Conservation (phyloP, 768 basidiomycete genomes). For the Lactarius hatsudake region DNA sequence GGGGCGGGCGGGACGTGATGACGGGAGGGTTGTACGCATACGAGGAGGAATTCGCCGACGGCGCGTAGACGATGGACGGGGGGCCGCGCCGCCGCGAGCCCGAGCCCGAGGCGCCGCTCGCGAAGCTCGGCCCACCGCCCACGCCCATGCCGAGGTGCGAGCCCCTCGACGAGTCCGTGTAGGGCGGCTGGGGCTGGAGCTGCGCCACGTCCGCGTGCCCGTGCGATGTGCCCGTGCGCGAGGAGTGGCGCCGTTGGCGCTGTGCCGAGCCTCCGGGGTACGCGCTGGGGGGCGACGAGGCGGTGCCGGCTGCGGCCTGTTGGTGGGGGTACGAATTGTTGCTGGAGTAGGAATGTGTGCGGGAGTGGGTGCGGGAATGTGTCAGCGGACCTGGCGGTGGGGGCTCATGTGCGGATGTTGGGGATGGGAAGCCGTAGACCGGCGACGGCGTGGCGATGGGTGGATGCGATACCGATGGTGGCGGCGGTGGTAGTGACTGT, state of each 20-base stretch:
- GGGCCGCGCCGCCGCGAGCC: conserved; percentile 14
- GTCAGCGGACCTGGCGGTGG: conserved; percentile 11
- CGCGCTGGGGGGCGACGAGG: conserved; percentile 11
- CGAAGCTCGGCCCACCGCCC: not conserved
- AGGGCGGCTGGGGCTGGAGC: not conserved
- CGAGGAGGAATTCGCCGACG: conserved; percentile 21
- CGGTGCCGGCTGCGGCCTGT: not conserved
- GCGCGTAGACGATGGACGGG: conserved; percentile 25
- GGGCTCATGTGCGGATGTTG: conserved; percentile 8
- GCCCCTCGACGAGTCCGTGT: conserved; percentile 3
- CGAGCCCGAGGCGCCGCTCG: conserved; percentile 1
- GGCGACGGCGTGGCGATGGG: conserved; percentile 18
- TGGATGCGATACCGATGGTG: not conserved
- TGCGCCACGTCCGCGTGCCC: conserved; percentile 6
- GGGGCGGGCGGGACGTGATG: conserved; percentile 14
- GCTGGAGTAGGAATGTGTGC: conserved; percentile 20
- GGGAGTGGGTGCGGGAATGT: conserved; percentile 8
- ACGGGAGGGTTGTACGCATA: conserved; percentile 25
- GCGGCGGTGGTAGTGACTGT: conserved; percentile 4
- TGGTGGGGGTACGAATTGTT: conserved; percentile 16
- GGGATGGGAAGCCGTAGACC: conserved; percentile 18
- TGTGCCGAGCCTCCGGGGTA: conserved; percentile 18
- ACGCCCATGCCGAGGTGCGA: conserved; percentile 1
- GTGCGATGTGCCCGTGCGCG: conserved; percentile 16
- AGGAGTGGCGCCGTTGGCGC: conserved; percentile 22